These are phyloP conservation scores for Paraphoma chrysanthemicola DNA, from an alignment of 2,329 filamentous ascomycete species.

Conservation along the genomic window DNA sequence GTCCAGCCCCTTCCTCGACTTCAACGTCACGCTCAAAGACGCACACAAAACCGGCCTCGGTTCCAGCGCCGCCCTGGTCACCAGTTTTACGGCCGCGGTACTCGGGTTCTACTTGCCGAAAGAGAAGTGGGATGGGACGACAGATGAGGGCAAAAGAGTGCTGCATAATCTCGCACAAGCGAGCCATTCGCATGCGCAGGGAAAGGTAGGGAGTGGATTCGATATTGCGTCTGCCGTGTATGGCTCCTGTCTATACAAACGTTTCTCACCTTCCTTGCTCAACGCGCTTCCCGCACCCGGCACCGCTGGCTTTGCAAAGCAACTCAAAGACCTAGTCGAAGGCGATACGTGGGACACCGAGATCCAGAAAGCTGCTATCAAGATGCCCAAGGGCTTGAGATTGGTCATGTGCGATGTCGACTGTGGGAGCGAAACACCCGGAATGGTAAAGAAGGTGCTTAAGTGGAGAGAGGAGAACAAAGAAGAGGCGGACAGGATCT, in stretches of 20 bases:
- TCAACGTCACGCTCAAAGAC: conserved; percentile 74
- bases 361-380: conserved; percentile 72
- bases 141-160: conserved; percentile 61
- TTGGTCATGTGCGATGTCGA: conserved; percentile 96
- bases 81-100: conserved; percentile 79
- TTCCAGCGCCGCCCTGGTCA: conserved; percentile 92
- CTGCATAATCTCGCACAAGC: conserved; percentile 95
- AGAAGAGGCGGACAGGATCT: conserved; percentile 71
- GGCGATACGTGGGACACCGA: conserved; percentile 77
- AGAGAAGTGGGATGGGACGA: conserved; percentile 62
- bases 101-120: conserved; percentile 75
- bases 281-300: conserved; percentile 71
- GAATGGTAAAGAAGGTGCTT: conserved; percentile 94
- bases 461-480: conserved; percentile 75
- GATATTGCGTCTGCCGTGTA: conserved; percentile 94
- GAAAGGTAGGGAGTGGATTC: conserved; percentile 95
- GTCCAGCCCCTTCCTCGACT: conserved; percentile 72
- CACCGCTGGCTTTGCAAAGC: conserved; percentile 68
- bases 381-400: conserved; percentile 74
- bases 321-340: conserved; percentile 72
- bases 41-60: conserved; percentile 97
- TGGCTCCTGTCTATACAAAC: conserved; percentile 86
- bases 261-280: conserved; percentile 86
- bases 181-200: conserved; percentile 93
- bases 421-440: conserved; percentile 89